Evolutionary conservation across 306 rosid genomes (phyloP), one percentile per base, ranked within the genome.

Genomic region (Sophora flavescens): DNA sequence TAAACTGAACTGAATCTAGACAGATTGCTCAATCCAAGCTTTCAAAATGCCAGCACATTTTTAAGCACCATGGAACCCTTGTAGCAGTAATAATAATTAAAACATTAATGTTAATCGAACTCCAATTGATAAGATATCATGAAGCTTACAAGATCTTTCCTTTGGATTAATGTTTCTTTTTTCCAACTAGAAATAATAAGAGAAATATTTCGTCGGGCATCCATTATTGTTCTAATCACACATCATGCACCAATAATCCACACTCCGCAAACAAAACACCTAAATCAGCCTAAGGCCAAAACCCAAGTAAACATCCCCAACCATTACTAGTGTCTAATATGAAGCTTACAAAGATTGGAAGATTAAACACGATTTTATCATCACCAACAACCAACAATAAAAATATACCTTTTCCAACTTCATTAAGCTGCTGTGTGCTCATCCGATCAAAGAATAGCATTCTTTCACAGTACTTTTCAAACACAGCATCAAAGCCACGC

Each of bases 401-500:
- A 36, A 74, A 78, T 38, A 63, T 83, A 85, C 87, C 87, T 70
- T 84, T 91, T 68, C 96, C 86, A 12, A 83, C 39, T 86, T 87
- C 87, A 57, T 70, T 76, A 39, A 90, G 90, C 72, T 89, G 91
- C 54, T 76, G 90, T 1, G 79, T 53, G 80, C 90, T 88, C 91
- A 89, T 85, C 70, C 91, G 88, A 79, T 95, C 95, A 75, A 92
- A 92, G 81, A 90, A 90, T 36, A 90, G 53, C 98, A 95, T 95
- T 70, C 91, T 78, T 83, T 95, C 96, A 32, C 96, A 88, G 82
- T 95, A 95, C 68, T 86, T 86, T 68, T 95, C 97, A 78, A 82
- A 92, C 38, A 95, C 80, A 73, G 96, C 96, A 78, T 89, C 98
- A 66, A 92, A 86, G 30, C 97, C 98, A 10, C 93, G 92, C 98